Base-by-base conservation (phyloP, 2,329 filamentous ascomycete species). In the Cadophora gregata region DNA sequence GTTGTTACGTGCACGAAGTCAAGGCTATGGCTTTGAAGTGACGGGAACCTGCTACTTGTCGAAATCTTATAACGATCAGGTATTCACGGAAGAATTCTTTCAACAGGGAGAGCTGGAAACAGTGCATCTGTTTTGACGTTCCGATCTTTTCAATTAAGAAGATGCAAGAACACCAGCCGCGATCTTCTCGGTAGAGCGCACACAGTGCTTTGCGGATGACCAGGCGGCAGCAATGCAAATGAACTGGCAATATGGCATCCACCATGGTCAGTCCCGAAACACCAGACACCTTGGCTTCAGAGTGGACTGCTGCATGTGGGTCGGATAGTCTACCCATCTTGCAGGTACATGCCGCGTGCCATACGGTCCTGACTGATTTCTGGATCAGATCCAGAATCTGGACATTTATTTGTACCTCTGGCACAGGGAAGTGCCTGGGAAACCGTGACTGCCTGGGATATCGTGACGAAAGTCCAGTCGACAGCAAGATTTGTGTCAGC, bases 291-390 rank as follows among this genome's bases (percentile, higher is more conserved):
- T 62, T 72, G n/a, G 69, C 64, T 10, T 69, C 55, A 1, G 58
- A 33, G 59, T 75, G 73, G 25, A 75, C 64, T 3, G 75, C 73
- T 27, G 71, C 69, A 16, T 81, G 78, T 3, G 62, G 27, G n/a
- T 83, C 81, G 1, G 73, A 79, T 0, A 64, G 7, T 64, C 75
- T 80, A 0, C 86, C 86, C 86, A 90, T 89, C 74, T 82, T 83
- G 8, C 80, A 80, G 0, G 86, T 89, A 0, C 85, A 84, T 0
- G 79, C 84, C 80, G 82, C 86, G 73, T 85, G 86, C 82, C 81
- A 88, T 36, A 72, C 63, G 14, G 64, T 64, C 7, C 63, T 62
- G 29, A 79, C 16, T 79, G 77, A 38, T 67, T 63, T 21, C 74
- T 73, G 14, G 73, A 67, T 24, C 64, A 66, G 63, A 9, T 62